Conservation (phyloP, 1,284 basidiomycete genomes). For the Pyrrhoderma noxium region DNA sequence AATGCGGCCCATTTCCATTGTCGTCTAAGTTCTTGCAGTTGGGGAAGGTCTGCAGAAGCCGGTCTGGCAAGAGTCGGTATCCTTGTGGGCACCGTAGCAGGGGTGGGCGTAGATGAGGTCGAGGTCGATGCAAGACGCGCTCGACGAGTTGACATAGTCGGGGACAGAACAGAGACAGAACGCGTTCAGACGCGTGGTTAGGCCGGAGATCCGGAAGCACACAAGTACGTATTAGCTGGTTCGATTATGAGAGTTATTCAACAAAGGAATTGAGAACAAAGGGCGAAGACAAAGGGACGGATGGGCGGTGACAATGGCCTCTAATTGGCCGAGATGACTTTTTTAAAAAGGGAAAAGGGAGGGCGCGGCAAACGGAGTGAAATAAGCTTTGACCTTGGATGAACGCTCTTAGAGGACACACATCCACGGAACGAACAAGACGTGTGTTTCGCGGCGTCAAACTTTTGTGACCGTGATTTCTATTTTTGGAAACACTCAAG, state of each 20-base stretch:
- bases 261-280: background rate
- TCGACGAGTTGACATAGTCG: slow-evolving; percentile 15
- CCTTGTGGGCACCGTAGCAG: background rate
- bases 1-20: slow-evolving; percentile 84
- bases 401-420: no score
- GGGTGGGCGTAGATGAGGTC: slow-evolving; percentile 12
- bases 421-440: no score
- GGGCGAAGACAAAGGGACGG: no score
- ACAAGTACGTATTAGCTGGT: slow-evolving; percentile 6
- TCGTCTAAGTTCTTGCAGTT: slow-evolving; percentile 34
- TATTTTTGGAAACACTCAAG: no score
- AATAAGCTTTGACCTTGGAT: no score
- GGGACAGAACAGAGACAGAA: background rate
- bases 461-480: no score
- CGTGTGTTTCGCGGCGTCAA: no score
- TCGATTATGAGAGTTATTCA: background rate
- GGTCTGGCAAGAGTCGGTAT: slow-evolving; percentile 10
- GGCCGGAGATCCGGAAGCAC: slow-evolving; percentile 14
- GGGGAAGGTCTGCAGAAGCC: slow-evolving; percentile 12
- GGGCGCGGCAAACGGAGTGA: no score
- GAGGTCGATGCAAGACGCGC: slow-evolving; percentile 9
- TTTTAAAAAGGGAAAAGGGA: no score
- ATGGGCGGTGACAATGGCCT: no score
- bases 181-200: slow-evolving; percentile 14
- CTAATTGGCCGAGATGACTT: no score